Evolutionary conservation across 208 protist species (phyloP), one percentile per base, ranked within the genome.

Genomic region (Phytomonas sp.): DNA sequence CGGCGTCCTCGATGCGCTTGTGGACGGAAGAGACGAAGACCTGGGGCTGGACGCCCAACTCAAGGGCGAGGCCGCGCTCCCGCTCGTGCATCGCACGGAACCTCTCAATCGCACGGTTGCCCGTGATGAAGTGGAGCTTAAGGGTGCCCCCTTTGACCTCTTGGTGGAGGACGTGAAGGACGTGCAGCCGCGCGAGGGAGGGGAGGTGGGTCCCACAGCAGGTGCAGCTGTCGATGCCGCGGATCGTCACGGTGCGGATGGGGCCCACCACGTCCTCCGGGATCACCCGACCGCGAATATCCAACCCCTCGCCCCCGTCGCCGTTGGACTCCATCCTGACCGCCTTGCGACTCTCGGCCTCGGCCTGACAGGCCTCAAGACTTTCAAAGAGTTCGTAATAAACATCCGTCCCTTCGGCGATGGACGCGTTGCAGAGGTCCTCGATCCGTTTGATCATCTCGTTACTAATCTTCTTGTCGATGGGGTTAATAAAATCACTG

Each of bases 161-260:
- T 65, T 92, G 77, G 67, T 96, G 78, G n/a, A 95, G 72, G 34
- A 96, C 62, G 53, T 96, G 76, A 37, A 96, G 32, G 51, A 74
- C 68, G 59, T 94, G 83, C 63, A 96, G 77, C 75, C 94, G 74
- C 13, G 81, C 66, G 26, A 94, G 75, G 17, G 83, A 80, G 11
- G 60, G 69, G 7, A 95, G 80, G 67, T 96, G 91, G 28, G 91
- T 96, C n/a, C 91, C 91, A 66, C 91, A 96, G 77, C 91, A 96
- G 15, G 82, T 87, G 74, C 85, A 91, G 62, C 65, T 76, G 69
- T 96, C 91, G 46, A 93, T 71, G 15, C 76, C 70, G n/a, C 78
- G 77, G 15, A 94, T 75, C n/a, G 74, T 76, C 64, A 96, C 89
- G 60, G 92, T 77, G 8, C 91, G 88, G 59, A 96, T 88, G 6